Evolutionary conservation across 441 rosid genomes (phyloP).

Genomic region (Populus hybrid): DNA sequence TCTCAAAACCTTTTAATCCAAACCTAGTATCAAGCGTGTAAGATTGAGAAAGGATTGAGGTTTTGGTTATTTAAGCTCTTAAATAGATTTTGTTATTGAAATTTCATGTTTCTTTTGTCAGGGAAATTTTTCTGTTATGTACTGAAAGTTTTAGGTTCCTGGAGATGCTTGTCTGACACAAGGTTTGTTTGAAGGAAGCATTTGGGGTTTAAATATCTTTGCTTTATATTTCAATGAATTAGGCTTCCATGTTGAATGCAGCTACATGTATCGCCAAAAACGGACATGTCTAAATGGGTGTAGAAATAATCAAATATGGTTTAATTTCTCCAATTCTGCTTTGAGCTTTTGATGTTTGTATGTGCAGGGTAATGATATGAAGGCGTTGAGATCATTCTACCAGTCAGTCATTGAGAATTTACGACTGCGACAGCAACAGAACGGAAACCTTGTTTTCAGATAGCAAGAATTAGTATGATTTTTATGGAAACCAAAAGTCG

Average conservation of each 20-base stretch:
- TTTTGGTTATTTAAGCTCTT: neutral
- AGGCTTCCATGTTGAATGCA: neutral
- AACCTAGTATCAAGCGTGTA: neutral
- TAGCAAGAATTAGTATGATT: conserved; percentile 33
- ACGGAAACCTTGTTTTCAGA: conserved; percentile 80
- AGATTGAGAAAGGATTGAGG: neutral
- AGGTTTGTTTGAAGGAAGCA: neutral
- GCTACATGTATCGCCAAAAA: neutral
- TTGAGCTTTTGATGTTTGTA: conserved; percentile 1
- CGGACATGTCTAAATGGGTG: neutral
- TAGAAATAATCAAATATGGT: neutral
- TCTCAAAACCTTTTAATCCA: neutral
- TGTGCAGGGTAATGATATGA: conserved; percentile 66
- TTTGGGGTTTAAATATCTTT: neutral
- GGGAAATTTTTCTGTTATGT: neutral
- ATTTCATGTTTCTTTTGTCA: neutral
- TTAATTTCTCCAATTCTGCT: conserved; percentile 6
- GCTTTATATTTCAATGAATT: neutral
- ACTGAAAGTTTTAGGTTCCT: neutral
- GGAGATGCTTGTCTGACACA: neutral
- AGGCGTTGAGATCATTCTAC: conserved; percentile 62
- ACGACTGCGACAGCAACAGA: conserved; percentile 50
- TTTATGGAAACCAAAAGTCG: neutral
- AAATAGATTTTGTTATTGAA: neutral
- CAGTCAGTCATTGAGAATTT: conserved; percentile 76